phyloP scores from a whole-genome alignment of 345 rosid genomes.

The Linum lewisii region DNA sequence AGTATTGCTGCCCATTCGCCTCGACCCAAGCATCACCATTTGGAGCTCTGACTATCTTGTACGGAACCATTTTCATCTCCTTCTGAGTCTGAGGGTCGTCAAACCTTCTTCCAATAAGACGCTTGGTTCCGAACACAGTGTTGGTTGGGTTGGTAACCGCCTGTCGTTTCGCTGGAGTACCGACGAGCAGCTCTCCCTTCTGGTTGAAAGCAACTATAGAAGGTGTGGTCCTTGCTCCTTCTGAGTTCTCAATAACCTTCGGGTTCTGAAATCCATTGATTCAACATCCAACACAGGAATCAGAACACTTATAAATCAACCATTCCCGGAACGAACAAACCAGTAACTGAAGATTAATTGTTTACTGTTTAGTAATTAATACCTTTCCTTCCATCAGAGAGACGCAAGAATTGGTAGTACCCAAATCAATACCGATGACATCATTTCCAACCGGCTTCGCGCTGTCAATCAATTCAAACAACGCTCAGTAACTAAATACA shows the following conservation, averaged over 20 bases:
- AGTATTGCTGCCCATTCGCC: slow-evolving; percentile 27
- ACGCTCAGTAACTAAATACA: neutral
- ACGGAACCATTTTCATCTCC: slow-evolving; percentile 35
- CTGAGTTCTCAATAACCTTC: slow-evolving; percentile 29
- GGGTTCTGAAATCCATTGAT: slow-evolving; percentile 14
- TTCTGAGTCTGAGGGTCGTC: slow-evolving; percentile 26
- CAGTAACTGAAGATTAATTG: neutral
- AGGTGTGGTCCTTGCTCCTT: slow-evolving; percentile 31
- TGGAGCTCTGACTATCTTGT: slow-evolving; percentile 26
- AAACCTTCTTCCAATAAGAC: slow-evolving; percentile 26
- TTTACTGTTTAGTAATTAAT: too few species aligned
- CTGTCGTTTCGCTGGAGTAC: slow-evolving; percentile 32
- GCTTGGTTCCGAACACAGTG: slow-evolving; percentile 28
- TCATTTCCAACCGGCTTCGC: slow-evolving; percentile 19
- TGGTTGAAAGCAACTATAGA: slow-evolving; percentile 26
- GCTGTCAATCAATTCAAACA: neutral
- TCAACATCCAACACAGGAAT: neutral
- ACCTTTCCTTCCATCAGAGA: slow-evolving; percentile 24
- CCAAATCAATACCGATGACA: slow-evolving; percentile 22
- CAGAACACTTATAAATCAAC: neutral
- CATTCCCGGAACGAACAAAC: neutral
- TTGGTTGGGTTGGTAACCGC: slow-evolving; percentile 31
- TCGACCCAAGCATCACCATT: slow-evolving; percentile 37
- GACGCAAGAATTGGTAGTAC: slow-evolving; percentile 23
- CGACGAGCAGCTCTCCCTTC: slow-evolving; percentile 27